These are phyloP conservation scores for Camellia japonica DNA, from an alignment of 148 eudicot genomes.

Conservation along the genomic window DNA sequence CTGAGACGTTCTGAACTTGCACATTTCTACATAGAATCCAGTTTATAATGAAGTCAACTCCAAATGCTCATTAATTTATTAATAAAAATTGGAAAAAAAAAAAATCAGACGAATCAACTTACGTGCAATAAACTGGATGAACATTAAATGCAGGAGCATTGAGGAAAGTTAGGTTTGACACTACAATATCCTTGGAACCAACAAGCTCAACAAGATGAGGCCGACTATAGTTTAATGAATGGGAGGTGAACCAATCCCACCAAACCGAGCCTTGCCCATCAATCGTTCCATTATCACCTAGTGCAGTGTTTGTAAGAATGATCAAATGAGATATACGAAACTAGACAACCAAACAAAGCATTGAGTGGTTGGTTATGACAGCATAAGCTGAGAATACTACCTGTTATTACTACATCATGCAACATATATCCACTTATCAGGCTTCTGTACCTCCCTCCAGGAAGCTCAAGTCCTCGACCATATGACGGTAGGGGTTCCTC, in stretches of 20 bases:
- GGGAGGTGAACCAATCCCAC: conserved; percentile 47
- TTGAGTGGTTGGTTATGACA: not conserved
- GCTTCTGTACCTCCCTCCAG: conserved; percentile 45
- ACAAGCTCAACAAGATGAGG: conserved; percentile 57
- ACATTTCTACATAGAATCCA: conserved; percentile 36
- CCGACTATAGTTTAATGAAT: conserved; percentile 44
- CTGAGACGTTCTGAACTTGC: conserved; percentile 46
- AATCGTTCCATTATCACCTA: conserved; percentile 61
- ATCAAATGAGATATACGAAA: not conserved
- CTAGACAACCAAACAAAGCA: not conserved
- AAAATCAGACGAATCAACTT: not conserved
- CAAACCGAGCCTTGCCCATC: conserved; percentile 60
- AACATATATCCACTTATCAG: conserved; percentile 48
- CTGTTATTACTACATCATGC: conserved; percentile 52
- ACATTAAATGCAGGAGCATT: conserved; percentile 49
- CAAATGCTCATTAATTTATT: not conserved
- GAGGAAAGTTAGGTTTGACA: conserved; percentile 50
- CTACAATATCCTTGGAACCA: conserved; percentile 37
- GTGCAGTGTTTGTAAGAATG: not conserved
- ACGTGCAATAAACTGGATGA: conserved; percentile 61
- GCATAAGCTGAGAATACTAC: conserved; percentile 13
- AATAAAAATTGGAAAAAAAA: not conserved
- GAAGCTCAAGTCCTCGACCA: conserved; percentile 45
- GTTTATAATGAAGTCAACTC: not conserved
- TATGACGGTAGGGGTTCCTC: conserved; percentile 53